phyloP scores from a whole-genome alignment of 805 yeast species.

The Metschnikowia henanensis region DNA sequence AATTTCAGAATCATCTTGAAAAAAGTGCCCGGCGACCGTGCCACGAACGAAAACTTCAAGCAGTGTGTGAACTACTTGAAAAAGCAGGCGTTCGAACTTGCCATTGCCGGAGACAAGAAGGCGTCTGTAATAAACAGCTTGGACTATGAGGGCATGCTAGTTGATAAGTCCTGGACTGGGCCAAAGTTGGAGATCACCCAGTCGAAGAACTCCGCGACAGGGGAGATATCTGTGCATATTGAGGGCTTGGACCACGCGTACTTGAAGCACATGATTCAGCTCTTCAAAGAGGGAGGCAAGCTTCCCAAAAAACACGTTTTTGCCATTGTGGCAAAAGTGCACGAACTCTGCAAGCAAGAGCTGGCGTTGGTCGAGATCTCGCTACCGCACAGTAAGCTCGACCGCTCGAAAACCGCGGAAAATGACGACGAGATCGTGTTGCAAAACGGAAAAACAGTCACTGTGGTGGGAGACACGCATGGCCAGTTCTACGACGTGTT shows the following conservation, averaged over 20 bases:
- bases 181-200: conserved; percentile 47
- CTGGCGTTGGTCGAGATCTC: conserved; percentile 74
- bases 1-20: conserved; percentile 67
- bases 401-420: background rate
- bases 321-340: conserved; percentile 74
- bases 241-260: conserved; percentile 51
- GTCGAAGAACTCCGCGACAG: conserved; percentile 18
- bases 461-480: conserved; percentile 97
- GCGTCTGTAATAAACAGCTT: conserved; percentile 46
- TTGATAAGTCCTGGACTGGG: conserved; percentile 62
- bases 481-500: conserved; percentile 93
- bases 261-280: conserved; percentile 60
- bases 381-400: conserved; percentile 33
- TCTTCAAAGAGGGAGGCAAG: conserved; percentile 72
- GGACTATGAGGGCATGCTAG: conserved; percentile 46
- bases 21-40: conserved; percentile 64
- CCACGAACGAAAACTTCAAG: conserved; percentile 60
- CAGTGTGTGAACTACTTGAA: conserved; percentile 68
- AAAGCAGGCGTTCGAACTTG: conserved; percentile 77
- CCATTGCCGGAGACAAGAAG: conserved; percentile 74
- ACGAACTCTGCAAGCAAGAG: conserved; percentile 62
- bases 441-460: conserved; percentile 47
- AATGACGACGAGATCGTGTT: conserved; percentile 26
- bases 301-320: conserved; percentile 82
- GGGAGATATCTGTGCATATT: conserved; percentile 30